Evolutionary conservation across 805 yeast species (phyloP), one percentile per base, ranked within the genome.

Genomic region (Candida sithepensis): DNA sequence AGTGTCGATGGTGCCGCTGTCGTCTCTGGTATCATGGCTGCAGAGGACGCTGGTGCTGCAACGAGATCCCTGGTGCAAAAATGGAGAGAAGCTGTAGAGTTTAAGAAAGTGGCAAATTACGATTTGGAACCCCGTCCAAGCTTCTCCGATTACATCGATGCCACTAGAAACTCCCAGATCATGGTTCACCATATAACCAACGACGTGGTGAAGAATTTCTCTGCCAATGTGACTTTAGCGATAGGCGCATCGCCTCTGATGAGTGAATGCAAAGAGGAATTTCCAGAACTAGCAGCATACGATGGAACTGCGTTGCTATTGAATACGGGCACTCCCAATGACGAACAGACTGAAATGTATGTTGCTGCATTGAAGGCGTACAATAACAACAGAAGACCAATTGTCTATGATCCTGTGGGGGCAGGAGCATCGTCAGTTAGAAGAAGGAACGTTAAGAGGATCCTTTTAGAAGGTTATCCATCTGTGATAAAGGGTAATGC

Each of bases 341-440:
- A 74, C 1, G 67, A 56, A 3, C 65, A 70, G 38, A 58, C 79
- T 50, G 66, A 65, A 0, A 67, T 74, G 47, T 77, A 78, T 51
- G 54, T 70, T 20, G 56, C 59, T 2, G 96, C 92, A 0, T 64
- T 85, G 18, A 59, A 61, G 9, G 77, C 75, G 0, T 88, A 90
- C 61, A 85, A 84, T 59, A 60, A 58, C 13, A 55, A 63, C 13
- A 77, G 78, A 2, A 71, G 74, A 40, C 91, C 88, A 3, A 75
- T 90, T 28, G 79, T 90, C 0, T 83, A 85, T 55, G 97, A 90
- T 63, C 97, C 97, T 0, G 96, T 90, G n/a, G 97, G 90, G 0
- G 88, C 84, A 36, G 96, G 96, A 23, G 96, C 97, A 0, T 75
- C 96, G 0, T 47, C 59, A 3, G 74, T 78, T 4, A 73, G 97